Evolutionary conservation across 2,329 filamentous ascomycete genomes (phyloP).

Genomic region (Penicillium thymicola): DNA sequence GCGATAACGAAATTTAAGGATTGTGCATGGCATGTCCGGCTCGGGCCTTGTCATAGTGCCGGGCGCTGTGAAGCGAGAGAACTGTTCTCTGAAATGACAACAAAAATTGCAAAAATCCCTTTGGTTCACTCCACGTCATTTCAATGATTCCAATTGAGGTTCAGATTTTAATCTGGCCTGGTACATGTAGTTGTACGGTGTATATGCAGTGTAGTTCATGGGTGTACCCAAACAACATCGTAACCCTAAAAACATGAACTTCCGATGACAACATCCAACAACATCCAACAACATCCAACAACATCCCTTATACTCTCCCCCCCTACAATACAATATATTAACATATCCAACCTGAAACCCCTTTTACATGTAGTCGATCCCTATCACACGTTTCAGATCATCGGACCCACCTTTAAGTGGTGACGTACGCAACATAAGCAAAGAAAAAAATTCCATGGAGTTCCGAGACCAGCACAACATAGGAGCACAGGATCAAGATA

Average conservation of each 20-base stretch:
- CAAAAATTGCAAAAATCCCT: constrained; percentile 33
- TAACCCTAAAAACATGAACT: background rate
- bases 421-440: background rate
- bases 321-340: background rate
- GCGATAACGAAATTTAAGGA: constrained; percentile 32
- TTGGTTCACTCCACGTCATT: constrained; percentile 51
- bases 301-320: background rate
- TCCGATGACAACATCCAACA: background rate
- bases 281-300: background rate
- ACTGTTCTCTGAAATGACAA: constrained; percentile 41
- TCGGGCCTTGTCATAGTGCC: constrained; percentile 29
- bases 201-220: background rate
- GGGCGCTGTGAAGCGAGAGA: constrained; percentile 53
- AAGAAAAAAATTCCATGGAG: background rate
- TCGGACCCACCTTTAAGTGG: constrained; percentile 8
- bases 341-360: background rate
- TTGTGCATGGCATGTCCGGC: constrained; percentile 29
- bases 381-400: constrained; percentile 9
- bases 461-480: background rate
- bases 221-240: background rate
- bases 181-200: background rate
- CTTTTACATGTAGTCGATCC: background rate
- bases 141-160: constrained; percentile 41
- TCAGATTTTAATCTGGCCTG: background rate
- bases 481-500: background rate